Evolutionary conservation across 2,329 filamentous ascomycete genomes (phyloP), one percentile per base, ranked within the genome.

Genomic region (Monosporascus ibericus): DNA sequence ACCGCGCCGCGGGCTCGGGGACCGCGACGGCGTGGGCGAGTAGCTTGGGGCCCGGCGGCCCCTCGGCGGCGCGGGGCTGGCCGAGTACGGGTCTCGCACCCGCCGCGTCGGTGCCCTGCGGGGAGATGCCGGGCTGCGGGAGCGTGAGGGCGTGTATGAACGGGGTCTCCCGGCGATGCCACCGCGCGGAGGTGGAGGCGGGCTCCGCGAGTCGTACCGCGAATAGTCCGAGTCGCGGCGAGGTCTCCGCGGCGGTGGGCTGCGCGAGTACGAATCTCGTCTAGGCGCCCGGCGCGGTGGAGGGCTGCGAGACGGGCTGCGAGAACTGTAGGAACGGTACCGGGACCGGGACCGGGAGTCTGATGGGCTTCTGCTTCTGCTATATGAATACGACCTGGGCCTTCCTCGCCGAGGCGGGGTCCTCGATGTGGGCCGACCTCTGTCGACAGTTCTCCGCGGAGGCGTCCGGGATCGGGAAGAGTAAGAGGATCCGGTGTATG

Each of bases 401-500:
- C 67, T 63, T 48, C 59, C 65, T 25, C 64, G 62, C 52, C 64
- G 60, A 30, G 62, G 63, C 24, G 65, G 67, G 14, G 65, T 68
- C 51, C 66, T 63, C 30, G 70, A 71, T 38, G 63, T 53, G 2
- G 70, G 70, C 14, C 69, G 67, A 11, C 68, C 70, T 50, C 72
- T 69, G 51, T 67, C 69, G 18, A 69, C 58, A 18, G 63, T 61
- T 44, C 66, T 66, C 36, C 69, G 64, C 14, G 68, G 65, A 20
- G 68, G 68, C 17, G 75, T 72, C 42, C 72, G 67, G 36, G 76
- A 78, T n/a, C 73, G 69, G 9, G 73, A 72, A 3, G 79, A 84
- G 66, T 82, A 82, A 14, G 79, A 82, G 6, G 81, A 84, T 44
- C 79, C 78, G 1, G 80, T 81, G 65, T 89, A 88, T 20, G 87